Evolutionary conservation across 441 rosid species (phyloP), one percentile per base, ranked within the genome.

Genomic region (Pelargonium exstipulatum): DNA sequence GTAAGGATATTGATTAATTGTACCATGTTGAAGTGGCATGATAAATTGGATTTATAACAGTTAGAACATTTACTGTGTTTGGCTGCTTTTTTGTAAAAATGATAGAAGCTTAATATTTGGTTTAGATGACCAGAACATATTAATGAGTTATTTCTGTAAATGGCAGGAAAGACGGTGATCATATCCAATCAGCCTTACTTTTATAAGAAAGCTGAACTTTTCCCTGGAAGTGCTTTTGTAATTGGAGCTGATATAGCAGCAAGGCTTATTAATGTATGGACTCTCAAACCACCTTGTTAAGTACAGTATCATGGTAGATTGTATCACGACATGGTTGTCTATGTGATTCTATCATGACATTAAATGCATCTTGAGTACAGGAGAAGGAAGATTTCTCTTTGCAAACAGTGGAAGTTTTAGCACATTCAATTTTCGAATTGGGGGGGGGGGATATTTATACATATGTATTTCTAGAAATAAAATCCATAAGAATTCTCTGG

Each of bases 201-300:
- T 71, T 90, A 94, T 77, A 94, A 87, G 89, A 94, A 91, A 82
- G 96, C 96, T 61, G 94, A 90, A 69, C 85, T 94, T 67, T 94
- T 94, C 70, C 96, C 96, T 2, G 97, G 96, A 72, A 94, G 99
- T 78, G 85, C 91, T 66, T 91, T 94, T 77, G 97, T 91, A 22
- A 87, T 91, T 74, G 97, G 97, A 53, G 96, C 86, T 22, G 99
- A 94, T 77, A 94, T 97, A 45, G 90, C 83, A 64, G 91, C 82
- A 53, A 90, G 99, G 81, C 92, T 94, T 71, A 86, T 87, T 57
- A 72, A 90, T 81, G 97, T 91, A 84, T 32, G 91, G 63, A 64
- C 53, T 66, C 68, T 71, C 16, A 51, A 40, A 48, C 49, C 45
- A 58, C 57, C 61, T 55, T 7, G 20, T 17, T 35, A 35, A 35